phyloP scores from a whole-genome alignment of 2,329 filamentous ascomycete species.

The Penicillium sclerotiorum region DNA sequence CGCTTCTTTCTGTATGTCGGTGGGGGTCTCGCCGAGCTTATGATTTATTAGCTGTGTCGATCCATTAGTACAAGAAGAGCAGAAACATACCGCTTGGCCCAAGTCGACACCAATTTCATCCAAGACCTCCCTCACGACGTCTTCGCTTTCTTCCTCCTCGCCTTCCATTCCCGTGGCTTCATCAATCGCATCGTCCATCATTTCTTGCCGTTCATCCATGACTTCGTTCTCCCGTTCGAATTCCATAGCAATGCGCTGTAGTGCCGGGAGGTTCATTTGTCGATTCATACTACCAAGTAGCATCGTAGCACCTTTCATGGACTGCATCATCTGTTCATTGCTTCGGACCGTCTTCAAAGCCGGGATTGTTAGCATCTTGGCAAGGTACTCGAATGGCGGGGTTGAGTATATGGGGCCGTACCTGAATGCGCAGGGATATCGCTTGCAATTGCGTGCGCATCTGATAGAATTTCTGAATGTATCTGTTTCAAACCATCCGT shows the following conservation, averaged over 20 bases:
- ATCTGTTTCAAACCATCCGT: slow-evolving; percentile 54
- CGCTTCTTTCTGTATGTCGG: slow-evolving; percentile 73
- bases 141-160: slow-evolving; percentile 93
- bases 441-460: slow-evolving; percentile 98
- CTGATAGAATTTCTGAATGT: slow-evolving; percentile 97
- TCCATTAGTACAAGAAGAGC: not conserved
- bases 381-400: slow-evolving; percentile 5
- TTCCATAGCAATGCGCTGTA: slow-evolving; percentile 97
- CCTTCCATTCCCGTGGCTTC: slow-evolving; percentile 83
- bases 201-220: slow-evolving; percentile 98
- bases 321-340: slow-evolving; percentile 99
- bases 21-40: slow-evolving; percentile 89
- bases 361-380: slow-evolving; percentile 10
- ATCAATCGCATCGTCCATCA: slow-evolving; percentile 99
- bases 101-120: slow-evolving; percentile 97
- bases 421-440: slow-evolving; percentile 91
- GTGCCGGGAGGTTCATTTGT: slow-evolving; percentile 92
- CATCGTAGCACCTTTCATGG: slow-evolving; percentile 96
- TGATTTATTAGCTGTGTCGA: slow-evolving; percentile 4
- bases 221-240: slow-evolving; percentile 99
- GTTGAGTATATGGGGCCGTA: slow-evolving; percentile 41
- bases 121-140: slow-evolving; percentile 93
- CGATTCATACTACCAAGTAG: slow-evolving; percentile 96
- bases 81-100: slow-evolving; percentile 74
- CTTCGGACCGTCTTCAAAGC: slow-evolving; percentile 81